A percentile compares a stretch with the other conserved stretches of the same genome.
Evolutionary conservation across 768 basidiomycete species (phyloP).

Genomic region (Leucocoprinus leucothites): DNA sequence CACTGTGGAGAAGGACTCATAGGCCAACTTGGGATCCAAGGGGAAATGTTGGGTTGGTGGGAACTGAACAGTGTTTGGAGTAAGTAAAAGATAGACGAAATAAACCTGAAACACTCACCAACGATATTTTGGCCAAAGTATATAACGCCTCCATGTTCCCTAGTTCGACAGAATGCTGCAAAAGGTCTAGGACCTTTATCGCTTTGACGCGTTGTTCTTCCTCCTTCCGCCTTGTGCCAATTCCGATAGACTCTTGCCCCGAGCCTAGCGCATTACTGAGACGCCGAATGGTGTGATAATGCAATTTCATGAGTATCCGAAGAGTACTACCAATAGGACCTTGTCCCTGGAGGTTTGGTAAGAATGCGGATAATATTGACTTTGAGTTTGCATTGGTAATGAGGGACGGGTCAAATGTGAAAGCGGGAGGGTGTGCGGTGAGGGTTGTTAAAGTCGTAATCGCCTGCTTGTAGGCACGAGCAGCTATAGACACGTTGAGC

Average conservation of each 20-base stretch:
- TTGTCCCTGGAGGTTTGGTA: constrained; percentile 73
- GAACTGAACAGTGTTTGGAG: constrained; percentile 40
- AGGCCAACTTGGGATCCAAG: constrained; percentile 59
- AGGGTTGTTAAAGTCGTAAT: constrained; percentile 62
- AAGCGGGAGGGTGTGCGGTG: constrained; percentile 54
- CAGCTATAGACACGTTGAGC: constrained; percentile 38
- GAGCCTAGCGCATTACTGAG: constrained; percentile 30
- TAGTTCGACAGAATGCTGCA: constrained; percentile 78
- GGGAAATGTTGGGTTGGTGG: constrained; percentile 69
- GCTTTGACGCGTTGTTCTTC: constrained; percentile 71
- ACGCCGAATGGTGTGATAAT: constrained; percentile 51
- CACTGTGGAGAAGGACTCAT: constrained; percentile 59
- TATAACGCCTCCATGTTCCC: constrained; percentile 75
- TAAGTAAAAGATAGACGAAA: not conserved
- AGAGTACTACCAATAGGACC: constrained; percentile 70
- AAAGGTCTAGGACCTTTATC: constrained; percentile 76
- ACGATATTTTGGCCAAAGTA: constrained; percentile 59
- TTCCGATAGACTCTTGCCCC: constrained; percentile 35
- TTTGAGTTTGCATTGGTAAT: constrained; percentile 38
- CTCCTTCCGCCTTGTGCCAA: constrained; percentile 49
- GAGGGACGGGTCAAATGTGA: constrained; percentile 52
- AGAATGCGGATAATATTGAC: constrained; percentile 60
- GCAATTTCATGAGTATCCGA: constrained; percentile 65
- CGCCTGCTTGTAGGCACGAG: constrained; percentile 75
- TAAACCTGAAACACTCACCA: constrained; percentile 44